Base-by-base conservation (phyloP, 192 early-diverging fungal genomes). In the Geranomyces michiganensis region DNA sequence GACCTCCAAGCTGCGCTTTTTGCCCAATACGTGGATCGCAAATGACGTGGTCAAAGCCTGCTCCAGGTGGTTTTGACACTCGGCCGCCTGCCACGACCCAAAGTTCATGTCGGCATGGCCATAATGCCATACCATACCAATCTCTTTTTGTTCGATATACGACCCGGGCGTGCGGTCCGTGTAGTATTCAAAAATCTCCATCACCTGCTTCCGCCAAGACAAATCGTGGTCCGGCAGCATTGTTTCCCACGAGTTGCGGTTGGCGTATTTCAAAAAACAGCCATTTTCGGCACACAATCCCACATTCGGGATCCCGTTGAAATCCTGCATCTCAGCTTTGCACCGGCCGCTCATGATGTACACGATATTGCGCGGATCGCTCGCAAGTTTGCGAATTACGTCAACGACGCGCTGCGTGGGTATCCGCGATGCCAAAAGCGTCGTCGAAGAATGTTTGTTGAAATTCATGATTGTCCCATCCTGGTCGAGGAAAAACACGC, bases 51-150 rank as follows among this genome's bases (percentile, higher is more conserved):
- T 83, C 22, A 94, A 77, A 6, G 89, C 76, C 30, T 90, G 86
- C 70, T 89, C 84, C 62, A 94, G 91, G 65, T 94, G 92, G 71
- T 93, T 94, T 61, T 90, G 87, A 73, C 92, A 93, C 73, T 94
- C 92, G 26, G 89, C 87, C 14, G 91, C 91, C 70, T 92, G 91
- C 91, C 92, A 93, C 33, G 83, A 73, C 7, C 85, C 87, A 67
- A 90, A 92, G 41, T 48, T 73, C 44, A 79, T 73, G 62, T 90
- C 90, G 0, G 86, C 86, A 15, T 71, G 66, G 27, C 82, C 79
- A 68, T 88, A 92, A 62, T 92, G 89, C 90, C 91, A 93, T 31
- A 92, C 88, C 44, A 92, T 82, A 1, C 82, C 81, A 8, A 87
- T 70, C 45, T 92, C 88, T 76, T 92, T 91, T 27, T 86, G 78